Conservation (phyloP, 2,329 filamentous ascomycete genomes). For the Aspergillus sp. region DNA sequence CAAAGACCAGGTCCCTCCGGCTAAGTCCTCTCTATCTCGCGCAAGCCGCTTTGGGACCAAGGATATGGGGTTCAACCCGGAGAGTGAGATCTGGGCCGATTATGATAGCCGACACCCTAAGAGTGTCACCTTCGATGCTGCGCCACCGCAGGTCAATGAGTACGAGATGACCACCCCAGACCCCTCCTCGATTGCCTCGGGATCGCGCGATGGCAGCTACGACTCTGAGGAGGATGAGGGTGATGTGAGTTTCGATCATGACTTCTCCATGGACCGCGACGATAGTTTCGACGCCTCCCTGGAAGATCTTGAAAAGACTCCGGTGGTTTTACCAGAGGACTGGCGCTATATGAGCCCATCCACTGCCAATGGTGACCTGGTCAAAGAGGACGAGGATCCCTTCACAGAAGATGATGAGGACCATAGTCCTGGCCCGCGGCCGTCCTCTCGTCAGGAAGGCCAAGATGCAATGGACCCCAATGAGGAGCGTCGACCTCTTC, state of each 20-base stretch:
- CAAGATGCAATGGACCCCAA: conserved; percentile 72
- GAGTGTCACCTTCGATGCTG: conserved; percentile 94
- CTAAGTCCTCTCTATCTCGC: conserved; percentile 82
- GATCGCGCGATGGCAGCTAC: conserved; percentile 89
- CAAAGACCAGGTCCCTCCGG: conserved; percentile 73
- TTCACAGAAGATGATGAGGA: conserved; percentile 65
- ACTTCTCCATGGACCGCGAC: conserved; percentile 63
- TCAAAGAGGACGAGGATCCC: conserved; percentile 61
- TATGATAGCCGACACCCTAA: conserved; percentile 82
- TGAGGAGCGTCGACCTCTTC: conserved; percentile 78
- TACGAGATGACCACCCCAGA: conserved; percentile 98
- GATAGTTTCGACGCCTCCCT: conserved; percentile 96
- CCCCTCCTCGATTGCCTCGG: conserved; percentile 85
- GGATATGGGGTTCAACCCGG: conserved; percentile 63
- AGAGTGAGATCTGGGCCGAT: conserved; percentile 67
- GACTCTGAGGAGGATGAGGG: conserved; percentile 73
- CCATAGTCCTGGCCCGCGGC: conserved; percentile 61
- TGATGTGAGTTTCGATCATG: conserved; percentile 61
- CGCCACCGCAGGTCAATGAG: conserved; percentile 91
- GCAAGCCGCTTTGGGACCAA: conserved; percentile 60
- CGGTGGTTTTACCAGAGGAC: conserved; percentile 94
- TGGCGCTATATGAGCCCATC: conserved; percentile 79
- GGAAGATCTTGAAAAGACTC: conserved; percentile 95
- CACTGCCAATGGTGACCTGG: conserved; percentile 55
- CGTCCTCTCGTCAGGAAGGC: conserved; percentile 38